These are phyloP conservation scores for Fusarium piperis DNA, from an alignment of 2,329 filamentous ascomycete genomes.

Conservation along the genomic window DNA sequence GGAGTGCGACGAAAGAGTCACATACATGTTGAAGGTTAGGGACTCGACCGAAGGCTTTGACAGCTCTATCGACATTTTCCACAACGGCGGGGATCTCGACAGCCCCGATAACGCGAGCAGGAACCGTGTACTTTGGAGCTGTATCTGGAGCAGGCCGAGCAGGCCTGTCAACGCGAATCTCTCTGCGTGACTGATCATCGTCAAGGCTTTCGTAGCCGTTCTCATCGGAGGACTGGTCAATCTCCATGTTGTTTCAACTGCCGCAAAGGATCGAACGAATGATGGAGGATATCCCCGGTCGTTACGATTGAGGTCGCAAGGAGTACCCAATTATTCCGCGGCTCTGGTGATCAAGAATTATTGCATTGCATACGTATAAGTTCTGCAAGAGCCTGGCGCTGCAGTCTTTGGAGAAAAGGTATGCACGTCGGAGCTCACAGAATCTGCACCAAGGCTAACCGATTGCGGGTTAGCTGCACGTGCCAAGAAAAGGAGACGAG, in stretches of 20 bases:
- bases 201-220: constrained; percentile 34
- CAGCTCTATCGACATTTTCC: constrained; percentile 54
- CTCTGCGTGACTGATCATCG: constrained; percentile 20
- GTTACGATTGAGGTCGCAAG: neutral
- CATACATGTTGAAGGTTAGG: constrained; percentile 52
- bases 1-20: neutral
- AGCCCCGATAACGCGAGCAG: constrained; percentile 49
- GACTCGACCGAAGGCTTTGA: constrained; percentile 54
- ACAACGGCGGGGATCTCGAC: constrained; percentile 57
- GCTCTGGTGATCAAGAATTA: neutral
- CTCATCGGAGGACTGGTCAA: constrained; percentile 33
- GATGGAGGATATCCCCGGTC: neutral
- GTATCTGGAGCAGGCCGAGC: constrained; percentile 17
- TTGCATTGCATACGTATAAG: constrained; percentile 6
- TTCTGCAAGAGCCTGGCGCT: neutral
- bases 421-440: constrained; percentile 2
- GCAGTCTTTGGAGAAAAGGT: constrained; percentile 5
- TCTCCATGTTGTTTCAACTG: neutral
- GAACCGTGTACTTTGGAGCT: constrained; percentile 50
- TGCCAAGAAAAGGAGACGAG: neutral
- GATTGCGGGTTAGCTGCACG: neutral
- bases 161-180: neutral
- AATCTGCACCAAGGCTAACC: constrained; percentile 14
- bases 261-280: neutral
- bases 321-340: neutral